Evolutionary conservation across 2,329 filamentous ascomycete genomes (phyloP), one percentile per base, ranked within the genome.

Genomic region (Cladosporium sp.): DNA sequence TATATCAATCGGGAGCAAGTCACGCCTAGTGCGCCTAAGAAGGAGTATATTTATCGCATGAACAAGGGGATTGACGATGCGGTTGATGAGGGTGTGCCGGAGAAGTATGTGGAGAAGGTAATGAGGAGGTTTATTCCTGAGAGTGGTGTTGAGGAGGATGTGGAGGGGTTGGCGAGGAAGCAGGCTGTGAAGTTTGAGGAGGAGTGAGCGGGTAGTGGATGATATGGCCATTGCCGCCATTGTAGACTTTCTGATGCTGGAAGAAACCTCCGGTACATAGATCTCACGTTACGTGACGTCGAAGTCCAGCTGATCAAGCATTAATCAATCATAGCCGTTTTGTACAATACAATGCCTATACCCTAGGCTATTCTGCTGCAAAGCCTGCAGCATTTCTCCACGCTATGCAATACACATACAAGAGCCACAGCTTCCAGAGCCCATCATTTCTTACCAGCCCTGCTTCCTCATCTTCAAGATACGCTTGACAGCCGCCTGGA

Each of bases 381-480:
- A 54, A 23, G 30, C 59, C 23, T 28, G 21, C 21, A 57, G 26
- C 54, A 23, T 39, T 46, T 30, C 14, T 30, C 60, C 60, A 30
- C 60, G 49, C 60, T 63, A 63, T 63, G 60, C 60, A 63, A 63
- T 63, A 63, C 60, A 63, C 48, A 25, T 56, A 46, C 49, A 63
- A 39, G 14, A 49, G 30, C 18, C 16, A 13, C 14, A 14, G 26
- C n/a, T 23, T 36, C 49, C 25, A 23, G 53, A 23, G 14, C n/a
- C 54, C 54, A n/a, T 25, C 14, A 23, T 36, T 18, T 26, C 21
- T 68, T 82, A 96, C 91, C 92, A 95, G 2, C 92, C 92, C 79
- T 95, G 91, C 75, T 82, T 86, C 71, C 86, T 89, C 79, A 96
- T 82, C 76, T 91, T 85, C 74, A 85, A 81, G 6, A 92, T 91